These are phyloP conservation scores for Asterella californica DNA, from an alignment of 225 moss, liverwort and hornwort species.

Conservation along the genomic window DNA sequence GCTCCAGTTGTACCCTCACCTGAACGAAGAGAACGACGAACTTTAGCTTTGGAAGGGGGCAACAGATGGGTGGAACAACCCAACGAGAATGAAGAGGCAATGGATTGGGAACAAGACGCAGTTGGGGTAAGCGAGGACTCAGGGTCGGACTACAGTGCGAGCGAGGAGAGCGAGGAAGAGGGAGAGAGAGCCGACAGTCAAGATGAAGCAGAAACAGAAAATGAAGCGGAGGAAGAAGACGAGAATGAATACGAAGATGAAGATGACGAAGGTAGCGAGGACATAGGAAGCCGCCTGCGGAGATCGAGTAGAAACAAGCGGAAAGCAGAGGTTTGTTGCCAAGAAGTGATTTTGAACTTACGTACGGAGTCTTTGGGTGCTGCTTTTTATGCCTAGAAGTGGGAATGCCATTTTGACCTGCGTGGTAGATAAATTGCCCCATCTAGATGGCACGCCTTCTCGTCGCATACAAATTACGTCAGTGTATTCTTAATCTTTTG, in stretches of 20 bases:
- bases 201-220: slow-evolving; percentile 38
- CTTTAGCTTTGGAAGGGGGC: slow-evolving; percentile 43
- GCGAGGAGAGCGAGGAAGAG: slow-evolving; percentile 83
- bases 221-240: slow-evolving; percentile 52
- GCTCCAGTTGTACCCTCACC: slow-evolving; percentile 59
- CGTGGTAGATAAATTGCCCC: not conserved
- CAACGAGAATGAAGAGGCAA: slow-evolving; percentile 70
- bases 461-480: not conserved
- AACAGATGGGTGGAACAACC: slow-evolving; percentile 97
- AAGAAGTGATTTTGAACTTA: not conserved
- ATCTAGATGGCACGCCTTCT: not conserved
- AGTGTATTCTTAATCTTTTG: not conserved
- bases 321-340: slow-evolving; percentile 53
- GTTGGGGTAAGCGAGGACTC: slow-evolving; percentile 82
- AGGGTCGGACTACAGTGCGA: slow-evolving; percentile 97
- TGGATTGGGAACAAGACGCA: slow-evolving; percentile 98
- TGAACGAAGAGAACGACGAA: slow-evolving; percentile 61
- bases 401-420: not conserved
- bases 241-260: slow-evolving; percentile 59
- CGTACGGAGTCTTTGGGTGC: not conserved
- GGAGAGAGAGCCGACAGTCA: slow-evolving; percentile 44
- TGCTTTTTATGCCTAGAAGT: not conserved
- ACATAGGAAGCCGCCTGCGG: slow-evolving; percentile 55
- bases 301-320: slow-evolving; percentile 94
- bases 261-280: slow-evolving; percentile 41